phyloP scores from a whole-genome alignment of 202 grass and related monocot species.

The Schoenoplectus triqueter region DNA sequence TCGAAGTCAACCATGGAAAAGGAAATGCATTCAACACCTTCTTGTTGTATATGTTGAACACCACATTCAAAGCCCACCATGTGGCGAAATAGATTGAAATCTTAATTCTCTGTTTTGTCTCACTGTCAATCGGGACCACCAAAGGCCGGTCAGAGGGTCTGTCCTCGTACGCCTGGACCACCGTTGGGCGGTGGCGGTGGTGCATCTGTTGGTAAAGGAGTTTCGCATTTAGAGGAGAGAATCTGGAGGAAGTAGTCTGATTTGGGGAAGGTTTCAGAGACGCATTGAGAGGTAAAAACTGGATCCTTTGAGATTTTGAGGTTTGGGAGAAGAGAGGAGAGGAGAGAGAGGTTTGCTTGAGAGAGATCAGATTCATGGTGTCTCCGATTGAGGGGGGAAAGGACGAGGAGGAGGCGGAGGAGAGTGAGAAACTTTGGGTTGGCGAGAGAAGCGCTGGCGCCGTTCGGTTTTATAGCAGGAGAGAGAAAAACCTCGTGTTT shows the following conservation, averaged over 20 bases:
- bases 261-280: slow-evolving; percentile 11
- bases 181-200: slow-evolving; percentile 28
- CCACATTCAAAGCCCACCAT: slow-evolving; percentile 96
- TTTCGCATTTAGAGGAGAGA: slow-evolving; percentile 43
- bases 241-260: not conserved
- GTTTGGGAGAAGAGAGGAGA: slow-evolving; percentile 6
- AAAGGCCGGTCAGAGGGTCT: slow-evolving; percentile 35
- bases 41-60: slow-evolving; percentile 99
- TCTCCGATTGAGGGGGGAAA: not conserved
- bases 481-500: slow-evolving; percentile 21
- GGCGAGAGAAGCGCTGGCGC: slow-evolving; percentile 21
- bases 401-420: not conserved
- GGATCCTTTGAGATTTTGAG: not conserved
- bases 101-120: slow-evolving; percentile 46
- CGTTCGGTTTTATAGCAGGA: slow-evolving; percentile 4
- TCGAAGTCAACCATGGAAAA: slow-evolving; percentile 89
- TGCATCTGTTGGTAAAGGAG: slow-evolving; percentile 58
- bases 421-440: not conserved
- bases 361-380: slow-evolving; percentile 10
- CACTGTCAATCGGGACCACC: slow-evolving; percentile 49
- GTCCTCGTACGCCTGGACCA: slow-evolving; percentile 13
- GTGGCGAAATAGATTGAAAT: slow-evolving; percentile 94
- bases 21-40: slow-evolving; percentile 97
- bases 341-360: slow-evolving; percentile 17
- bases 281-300: slow-evolving; percentile 16